Evolutionary conservation across 2,329 filamentous ascomycete genomes (phyloP), one percentile per base, ranked within the genome.

Genomic region (Chrysoporthe deuterocubensis): DNA sequence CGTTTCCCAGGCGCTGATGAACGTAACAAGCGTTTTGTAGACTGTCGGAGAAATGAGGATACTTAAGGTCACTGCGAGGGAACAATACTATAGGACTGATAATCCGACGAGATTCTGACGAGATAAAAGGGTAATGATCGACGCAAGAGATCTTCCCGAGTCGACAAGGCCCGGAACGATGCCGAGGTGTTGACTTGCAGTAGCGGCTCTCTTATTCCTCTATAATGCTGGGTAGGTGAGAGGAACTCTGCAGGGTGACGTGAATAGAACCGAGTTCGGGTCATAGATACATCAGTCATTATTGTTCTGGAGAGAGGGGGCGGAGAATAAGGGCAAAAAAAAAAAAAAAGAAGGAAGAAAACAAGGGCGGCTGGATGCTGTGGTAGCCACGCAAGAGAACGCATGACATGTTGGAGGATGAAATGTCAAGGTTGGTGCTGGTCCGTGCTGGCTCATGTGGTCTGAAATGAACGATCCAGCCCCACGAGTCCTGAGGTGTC

Each of bases 21-120:
- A 57, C 54, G 34, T 37, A 26, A 37, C 54, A 40, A 9, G 54
- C 32, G 34, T 9, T 40, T 57, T 57, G 54, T n/a, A 26, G 52
- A 37, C 18, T 57, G 54, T 57, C 54, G 40, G 32, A 57, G 54
- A 57, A 57, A 32, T 57, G 54, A 57, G 54, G 54, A 26, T 57
- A 54, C 50, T 34, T 13, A 54, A 54, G 11, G n/a, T 52, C n/a
- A 32, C 21, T 11, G 13, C 21, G 48, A 52, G 13, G n/a, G 7
- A 52, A 21, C n/a, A 50, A 34, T 54, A 26, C 56, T 58, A 42
- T 34, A 58, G 56, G 16, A 58, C 18, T 16, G 50, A 5, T 32
- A 13, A 54, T 54, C 50, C 13, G 11, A 54, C 2, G 4, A 34
- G 32, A 26, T 4, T 54, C 50, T 5, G 11, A 54, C 2, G 4